Evolutionary conservation across 805 yeast species (phyloP).

Genomic region (Isabelozyma rhagii): DNA sequence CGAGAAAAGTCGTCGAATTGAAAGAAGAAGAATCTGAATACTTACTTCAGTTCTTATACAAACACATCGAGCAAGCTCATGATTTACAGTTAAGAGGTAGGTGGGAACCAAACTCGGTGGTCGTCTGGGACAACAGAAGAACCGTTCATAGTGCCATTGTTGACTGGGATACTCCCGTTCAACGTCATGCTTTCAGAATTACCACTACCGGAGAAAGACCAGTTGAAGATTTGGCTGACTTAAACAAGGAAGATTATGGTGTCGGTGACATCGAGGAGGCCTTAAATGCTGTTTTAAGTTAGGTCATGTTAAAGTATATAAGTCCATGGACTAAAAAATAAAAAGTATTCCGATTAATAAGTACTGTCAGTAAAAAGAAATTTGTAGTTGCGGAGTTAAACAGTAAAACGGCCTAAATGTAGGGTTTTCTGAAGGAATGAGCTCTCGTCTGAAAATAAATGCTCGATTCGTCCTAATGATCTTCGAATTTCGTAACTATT

Average conservation of each 20-base stretch:
- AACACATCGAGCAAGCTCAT: slow-evolving; percentile 21
- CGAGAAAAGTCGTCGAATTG: slow-evolving; percentile 22
- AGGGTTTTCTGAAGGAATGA: no score
- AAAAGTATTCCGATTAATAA: no score
- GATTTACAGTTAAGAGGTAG: slow-evolving; percentile 27
- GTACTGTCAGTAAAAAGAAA: no score
- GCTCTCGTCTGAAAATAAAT: background rate
- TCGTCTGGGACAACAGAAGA: slow-evolving; percentile 27
- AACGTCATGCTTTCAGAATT: slow-evolving; percentile 25
- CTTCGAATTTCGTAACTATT: background rate
- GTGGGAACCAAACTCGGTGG: slow-evolving; percentile 29
- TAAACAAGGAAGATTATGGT: slow-evolving; percentile 23
- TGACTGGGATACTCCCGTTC: slow-evolving; percentile 30
- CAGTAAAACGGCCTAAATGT: no score
- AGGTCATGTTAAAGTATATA: background rate
- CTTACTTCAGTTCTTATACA: slow-evolving; percentile 20
- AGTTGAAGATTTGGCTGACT: slow-evolving; percentile 21
- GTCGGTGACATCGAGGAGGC: slow-evolving; percentile 32
- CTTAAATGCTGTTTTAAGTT: slow-evolving; percentile 14
- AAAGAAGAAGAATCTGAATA: slow-evolving; percentile 25
- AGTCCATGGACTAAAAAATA: background rate
- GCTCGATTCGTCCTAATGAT: background rate
- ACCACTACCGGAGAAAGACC: slow-evolving; percentile 29
- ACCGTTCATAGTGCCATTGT: slow-evolving; percentile 23
- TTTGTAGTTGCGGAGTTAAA: no score